Evolutionary conservation across 257 asterid species (phyloP).

Genomic region (Dorcoceras hygrometricum): DNA sequence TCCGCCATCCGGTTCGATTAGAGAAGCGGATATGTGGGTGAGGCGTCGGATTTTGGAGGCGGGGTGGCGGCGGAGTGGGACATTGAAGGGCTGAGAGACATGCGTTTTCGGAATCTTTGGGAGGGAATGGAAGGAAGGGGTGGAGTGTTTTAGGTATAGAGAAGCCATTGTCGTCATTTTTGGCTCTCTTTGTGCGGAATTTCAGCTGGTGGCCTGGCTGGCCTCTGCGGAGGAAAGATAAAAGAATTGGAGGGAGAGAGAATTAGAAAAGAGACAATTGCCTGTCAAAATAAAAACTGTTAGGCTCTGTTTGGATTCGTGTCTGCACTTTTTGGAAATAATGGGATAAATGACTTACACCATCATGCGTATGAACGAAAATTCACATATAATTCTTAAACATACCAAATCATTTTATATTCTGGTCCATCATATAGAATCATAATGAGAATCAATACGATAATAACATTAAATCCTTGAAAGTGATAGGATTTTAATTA

Average conservation of each 20-base stretch:
- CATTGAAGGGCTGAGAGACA: conserved; percentile 30
- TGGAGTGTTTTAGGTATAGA: conserved; percentile 48
- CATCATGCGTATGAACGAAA: too few species aligned
- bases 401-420: neutral
- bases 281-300: too few species aligned
- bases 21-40: conserved; percentile 44
- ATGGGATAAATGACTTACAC: too few species aligned
- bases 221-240: conserved; percentile 18
- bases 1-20: conserved; percentile 92
- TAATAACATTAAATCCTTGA: too few species aligned
- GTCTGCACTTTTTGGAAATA: neutral
- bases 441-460: too few species aligned
- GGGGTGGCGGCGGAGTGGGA: conserved; percentile 27
- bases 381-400: too few species aligned
- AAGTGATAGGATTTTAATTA: too few species aligned
- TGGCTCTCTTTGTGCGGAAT: conserved; percentile 12
- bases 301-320: neutral
- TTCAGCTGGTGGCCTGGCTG: neutral
- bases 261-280: conserved; percentile 2
- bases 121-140: conserved; percentile 23
- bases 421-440: neutral
- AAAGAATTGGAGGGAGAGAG: conserved; percentile 29
- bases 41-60: conserved; percentile 28
- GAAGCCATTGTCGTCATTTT: conserved; percentile 71
- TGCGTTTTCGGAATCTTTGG: conserved; percentile 40